Evolutionary conservation across 2,329 filamentous ascomycete genomes (phyloP).

Genomic region (Leptographium procerum): DNA sequence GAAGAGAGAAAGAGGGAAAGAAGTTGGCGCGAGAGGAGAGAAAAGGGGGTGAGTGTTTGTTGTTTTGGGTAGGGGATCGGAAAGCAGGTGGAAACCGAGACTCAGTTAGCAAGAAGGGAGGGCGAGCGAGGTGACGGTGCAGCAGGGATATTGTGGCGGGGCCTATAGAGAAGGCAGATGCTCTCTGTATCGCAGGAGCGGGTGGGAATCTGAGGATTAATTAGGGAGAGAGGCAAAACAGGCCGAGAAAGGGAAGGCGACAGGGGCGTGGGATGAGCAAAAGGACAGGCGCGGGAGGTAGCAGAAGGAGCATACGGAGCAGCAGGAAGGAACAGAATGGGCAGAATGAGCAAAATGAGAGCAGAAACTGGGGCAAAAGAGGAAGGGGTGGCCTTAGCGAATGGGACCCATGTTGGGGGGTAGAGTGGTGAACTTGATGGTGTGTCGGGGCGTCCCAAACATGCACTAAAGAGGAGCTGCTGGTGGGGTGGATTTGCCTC

Average conservation of each 20-base stretch:
- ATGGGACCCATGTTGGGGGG: background rate
- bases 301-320: background rate
- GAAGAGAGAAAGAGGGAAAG: conserved; percentile 3
- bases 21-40: conserved; percentile 1
- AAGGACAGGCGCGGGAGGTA: background rate
- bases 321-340: background rate
- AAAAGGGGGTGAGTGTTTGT: conserved; percentile 6
- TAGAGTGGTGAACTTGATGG: background rate
- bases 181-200: background rate
- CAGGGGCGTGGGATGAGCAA: background rate
- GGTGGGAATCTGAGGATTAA: background rate
- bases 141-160: conserved; percentile 1
- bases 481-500: conserved; percentile 2
- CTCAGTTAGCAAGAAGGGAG: background rate
- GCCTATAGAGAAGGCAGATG: background rate
- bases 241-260: background rate
- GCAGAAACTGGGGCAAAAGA: background rate
- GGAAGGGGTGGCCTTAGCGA: conserved; percentile 12
- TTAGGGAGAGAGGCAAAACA: background rate
- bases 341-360: background rate
- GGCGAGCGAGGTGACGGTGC: background rate
- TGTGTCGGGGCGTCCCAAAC: conserved; percentile 7
- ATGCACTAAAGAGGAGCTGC: conserved; percentile 7
- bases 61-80: conserved; percentile 12
- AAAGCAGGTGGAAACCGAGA: background rate